Percentiles rank a stretch among this genome's conserved stretches.
These are phyloP conservation scores for Wickerhamomyces bisporus DNA, from an alignment of 805 yeast species.

Conservation along the genomic window DNA sequence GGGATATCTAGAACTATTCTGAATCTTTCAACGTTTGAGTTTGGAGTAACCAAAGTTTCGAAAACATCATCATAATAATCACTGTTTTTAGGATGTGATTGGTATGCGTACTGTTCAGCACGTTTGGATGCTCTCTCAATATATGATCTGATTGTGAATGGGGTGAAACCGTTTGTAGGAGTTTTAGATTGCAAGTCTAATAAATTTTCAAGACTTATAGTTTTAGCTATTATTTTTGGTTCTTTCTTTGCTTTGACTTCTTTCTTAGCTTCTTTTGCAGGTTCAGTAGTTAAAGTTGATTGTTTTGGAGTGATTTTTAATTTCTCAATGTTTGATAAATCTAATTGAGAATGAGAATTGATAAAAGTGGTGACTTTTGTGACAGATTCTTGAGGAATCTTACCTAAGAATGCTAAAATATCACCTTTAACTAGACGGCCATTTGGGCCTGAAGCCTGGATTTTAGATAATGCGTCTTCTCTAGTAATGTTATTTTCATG, in stretches of 20 bases:
- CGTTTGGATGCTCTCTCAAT: slow-evolving; percentile 40
- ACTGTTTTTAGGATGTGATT: slow-evolving; percentile 31
- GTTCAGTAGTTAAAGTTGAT: slow-evolving; percentile 7
- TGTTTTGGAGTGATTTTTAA: slow-evolving; percentile 25
- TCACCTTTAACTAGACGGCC: slow-evolving; percentile 91
- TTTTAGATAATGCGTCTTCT: slow-evolving; percentile 65
- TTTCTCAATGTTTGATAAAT: slow-evolving; percentile 59
- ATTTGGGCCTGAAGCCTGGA: slow-evolving; percentile 81
- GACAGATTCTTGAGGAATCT: slow-evolving; percentile 54
- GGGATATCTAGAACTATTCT: slow-evolving; percentile 28
- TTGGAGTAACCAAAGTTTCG: slow-evolving; percentile 50
- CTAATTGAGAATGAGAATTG: slow-evolving; percentile 55
- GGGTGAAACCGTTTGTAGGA: slow-evolving; percentile 19
- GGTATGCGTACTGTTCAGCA: slow-evolving; percentile 42
- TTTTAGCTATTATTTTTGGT: slow-evolving; percentile 28
- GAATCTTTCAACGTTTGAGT: slow-evolving; percentile 40
- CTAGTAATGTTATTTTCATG: slow-evolving; percentile 55
- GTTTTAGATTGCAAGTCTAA: slow-evolving; percentile 23
- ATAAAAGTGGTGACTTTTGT: slow-evolving; percentile 50
- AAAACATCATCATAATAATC: slow-evolving; percentile 55
- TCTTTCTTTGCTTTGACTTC: slow-evolving; percentile 26
- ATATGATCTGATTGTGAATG: slow-evolving; percentile 23
- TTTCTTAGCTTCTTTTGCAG: slow-evolving; percentile 12
- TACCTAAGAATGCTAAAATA: slow-evolving; percentile 77
- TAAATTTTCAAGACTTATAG: slow-evolving; percentile 28